Base-by-base conservation (phyloP, 192 early-diverging fungal species). In the Dissophora globulifera region DNA sequence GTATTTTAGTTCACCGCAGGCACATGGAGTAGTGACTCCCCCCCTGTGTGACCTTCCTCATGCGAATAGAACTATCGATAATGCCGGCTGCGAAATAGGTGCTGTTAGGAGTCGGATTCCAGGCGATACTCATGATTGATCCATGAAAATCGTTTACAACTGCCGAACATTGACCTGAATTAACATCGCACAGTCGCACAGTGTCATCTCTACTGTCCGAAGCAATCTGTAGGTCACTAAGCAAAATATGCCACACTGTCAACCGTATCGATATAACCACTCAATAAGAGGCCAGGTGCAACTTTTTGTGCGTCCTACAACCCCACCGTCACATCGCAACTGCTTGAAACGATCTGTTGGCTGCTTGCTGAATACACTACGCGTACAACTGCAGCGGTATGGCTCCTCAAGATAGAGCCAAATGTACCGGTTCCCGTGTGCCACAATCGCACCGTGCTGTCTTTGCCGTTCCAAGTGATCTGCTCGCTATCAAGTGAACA, bases 41-140 rank as follows among this genome's bases (percentile, higher is more conserved):
- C 2, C 33, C 30, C 19, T 48, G 17, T 32, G 20, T 26, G 31
- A 52, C 50, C 20, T 29, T 3, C 61, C 61, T 52, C 16, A 41
- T 25, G 13, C 61, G 61, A 10, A 64, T 51, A 16, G 62, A 47
- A 6, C 15, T 42, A 54, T 64, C 50, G 10, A 13, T 0, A 46
- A 40, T 43, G n/a, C 26, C 62, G 17, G 51, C 47, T 23, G 29
- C 48, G 35, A 64, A 29, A 30, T 33, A 31, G 11, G 4, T 4
- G 16, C 43, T n/a, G 4, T 45, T 45, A 4, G 43, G 43, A 6
- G 17, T 40, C 38, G 38, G 7, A 13, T 13, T 40, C 38, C 38
- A 40, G 38, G 38, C 38, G 38, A 40, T 40, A 13, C 38, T 40
- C 13, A 13, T 48, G 46, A 48, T 2, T 2, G 1, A 27, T 50